Evolutionary conservation across 306 rosid species (phyloP).

Genomic region (Lathyrus sativus): DNA sequence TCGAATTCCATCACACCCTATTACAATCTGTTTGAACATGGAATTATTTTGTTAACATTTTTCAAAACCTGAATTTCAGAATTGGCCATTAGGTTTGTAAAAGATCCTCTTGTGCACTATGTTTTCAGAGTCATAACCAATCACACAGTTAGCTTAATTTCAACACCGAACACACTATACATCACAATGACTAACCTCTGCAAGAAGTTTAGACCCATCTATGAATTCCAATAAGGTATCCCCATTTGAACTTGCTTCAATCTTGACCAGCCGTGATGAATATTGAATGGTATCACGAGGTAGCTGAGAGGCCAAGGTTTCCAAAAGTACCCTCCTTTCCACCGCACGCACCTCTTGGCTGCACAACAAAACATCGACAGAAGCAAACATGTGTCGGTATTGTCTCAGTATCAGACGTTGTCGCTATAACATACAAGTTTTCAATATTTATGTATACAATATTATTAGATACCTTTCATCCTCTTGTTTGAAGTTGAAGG

Average conservation of each 20-base stretch:
- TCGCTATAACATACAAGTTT: no score
- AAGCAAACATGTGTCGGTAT: no score
- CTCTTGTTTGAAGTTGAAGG: slow-evolving; percentile 83
- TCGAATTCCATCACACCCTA: slow-evolving; percentile 88
- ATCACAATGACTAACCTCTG: slow-evolving; percentile 55
- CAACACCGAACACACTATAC: neutral
- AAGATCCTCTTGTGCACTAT: neutral
- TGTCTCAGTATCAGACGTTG: no score
- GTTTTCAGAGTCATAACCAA: slow-evolving; percentile 21
- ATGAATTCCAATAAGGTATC: slow-evolving; percentile 60
- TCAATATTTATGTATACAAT: no score
- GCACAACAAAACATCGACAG: slow-evolving; percentile 5
- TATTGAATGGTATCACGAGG: slow-evolving; percentile 58
- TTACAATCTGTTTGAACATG: slow-evolving; percentile 60
- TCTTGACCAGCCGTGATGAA: slow-evolving; percentile 66
- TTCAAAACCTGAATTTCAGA: neutral
- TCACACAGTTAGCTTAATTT: neutral
- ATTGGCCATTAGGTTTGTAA: neutral
- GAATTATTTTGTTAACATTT: neutral
- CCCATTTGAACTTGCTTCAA: slow-evolving; percentile 52
- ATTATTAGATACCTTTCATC: slow-evolving; percentile 56
- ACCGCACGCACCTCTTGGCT: slow-evolving; percentile 95
- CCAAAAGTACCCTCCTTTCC: slow-evolving; percentile 81
- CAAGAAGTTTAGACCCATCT: slow-evolving; percentile 67
- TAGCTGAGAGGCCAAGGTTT: slow-evolving; percentile 72